These are phyloP conservation scores for Coemansia furcata DNA, from an alignment of 192 early-diverging fungal genomes.

Conservation along the genomic window DNA sequence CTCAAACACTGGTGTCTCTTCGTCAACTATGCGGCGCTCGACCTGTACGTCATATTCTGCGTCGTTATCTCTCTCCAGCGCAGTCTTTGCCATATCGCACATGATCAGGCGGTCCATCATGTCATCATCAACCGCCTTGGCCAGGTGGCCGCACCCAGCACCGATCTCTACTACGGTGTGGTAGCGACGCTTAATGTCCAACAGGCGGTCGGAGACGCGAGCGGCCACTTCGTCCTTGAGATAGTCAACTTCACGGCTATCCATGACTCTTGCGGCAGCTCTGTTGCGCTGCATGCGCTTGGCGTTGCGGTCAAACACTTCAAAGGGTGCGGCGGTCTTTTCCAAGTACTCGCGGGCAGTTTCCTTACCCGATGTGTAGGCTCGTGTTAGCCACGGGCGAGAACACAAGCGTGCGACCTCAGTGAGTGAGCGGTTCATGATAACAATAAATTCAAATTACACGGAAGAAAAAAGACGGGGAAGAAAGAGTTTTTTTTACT, in stretches of 20 bases:
- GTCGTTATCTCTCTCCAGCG: constrained; percentile 48
- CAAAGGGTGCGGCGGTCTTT: constrained; percentile 40
- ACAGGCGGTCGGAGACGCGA: constrained; percentile 79
- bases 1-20: constrained; percentile 78
- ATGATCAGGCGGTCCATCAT: constrained; percentile 81
- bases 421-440: not conserved
- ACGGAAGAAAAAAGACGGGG: not conserved
- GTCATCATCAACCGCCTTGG: constrained; percentile 76
- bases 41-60: constrained; percentile 64
- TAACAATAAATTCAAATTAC: not conserved
- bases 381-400: not conserved
- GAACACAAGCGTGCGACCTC: not conserved
- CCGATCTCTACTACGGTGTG: constrained; percentile 86
- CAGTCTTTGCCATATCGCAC: constrained; percentile 76
- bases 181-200: constrained; percentile 91
- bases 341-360: constrained; percentile 44
- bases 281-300: constrained; percentile 80
- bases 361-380: constrained; percentile 31
- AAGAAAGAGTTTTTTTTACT: constrained; percentile 17
- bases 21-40: constrained; percentile 77
- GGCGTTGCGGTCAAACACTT: constrained; percentile 78
- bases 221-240: constrained; percentile 88
- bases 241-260: constrained; percentile 81
- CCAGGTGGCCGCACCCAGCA: constrained; percentile 83
- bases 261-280: constrained; percentile 56